Conservation (phyloP, 257 asterid species). For the Lycium ferocissimum region DNA sequence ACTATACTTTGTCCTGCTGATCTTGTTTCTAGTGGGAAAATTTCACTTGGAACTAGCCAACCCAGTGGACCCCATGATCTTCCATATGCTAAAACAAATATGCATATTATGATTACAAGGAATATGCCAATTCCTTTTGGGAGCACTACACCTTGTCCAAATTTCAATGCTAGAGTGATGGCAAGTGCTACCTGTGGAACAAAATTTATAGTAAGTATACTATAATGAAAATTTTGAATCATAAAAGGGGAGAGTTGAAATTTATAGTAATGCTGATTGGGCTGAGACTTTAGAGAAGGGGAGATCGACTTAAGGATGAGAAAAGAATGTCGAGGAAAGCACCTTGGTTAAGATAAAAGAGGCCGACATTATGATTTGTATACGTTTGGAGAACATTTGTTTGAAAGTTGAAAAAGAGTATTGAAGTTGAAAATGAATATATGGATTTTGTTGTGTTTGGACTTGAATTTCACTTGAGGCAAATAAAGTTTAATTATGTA, state of each 20-base stretch:
- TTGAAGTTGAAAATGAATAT: no score
- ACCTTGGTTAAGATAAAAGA: neutral
- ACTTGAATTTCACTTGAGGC: no score
- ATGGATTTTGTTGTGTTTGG: no score
- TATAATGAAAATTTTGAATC: neutral
- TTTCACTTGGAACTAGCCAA: slow-evolving; percentile 85
- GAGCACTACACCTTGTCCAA: slow-evolving; percentile 67
- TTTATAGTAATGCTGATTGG: neutral
- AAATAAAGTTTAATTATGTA: no score
- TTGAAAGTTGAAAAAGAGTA: no score
- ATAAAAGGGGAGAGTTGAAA: neutral
- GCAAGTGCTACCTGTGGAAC: slow-evolving; percentile 64
- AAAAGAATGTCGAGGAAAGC: neutral
- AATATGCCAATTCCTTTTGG: slow-evolving; percentile 55
- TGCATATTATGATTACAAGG: slow-evolving; percentile 63
- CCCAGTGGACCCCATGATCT: slow-evolving; percentile 91
- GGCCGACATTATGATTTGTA: no score
- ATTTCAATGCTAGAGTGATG: slow-evolving; percentile 65
- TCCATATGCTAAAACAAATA: slow-evolving; percentile 72
- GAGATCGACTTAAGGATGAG: neutral
- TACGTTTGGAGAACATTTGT: no score
- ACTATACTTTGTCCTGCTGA: slow-evolving; percentile 87
- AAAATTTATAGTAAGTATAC: neutral
- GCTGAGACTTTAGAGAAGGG: neutral
- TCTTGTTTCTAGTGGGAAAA: slow-evolving; percentile 80